A percentile compares a stretch with the other conserved stretches of the same genome.
Evolutionary conservation across 306 rosid genomes (phyloP).

Genomic region (Vachellia pachyceras): DNA sequence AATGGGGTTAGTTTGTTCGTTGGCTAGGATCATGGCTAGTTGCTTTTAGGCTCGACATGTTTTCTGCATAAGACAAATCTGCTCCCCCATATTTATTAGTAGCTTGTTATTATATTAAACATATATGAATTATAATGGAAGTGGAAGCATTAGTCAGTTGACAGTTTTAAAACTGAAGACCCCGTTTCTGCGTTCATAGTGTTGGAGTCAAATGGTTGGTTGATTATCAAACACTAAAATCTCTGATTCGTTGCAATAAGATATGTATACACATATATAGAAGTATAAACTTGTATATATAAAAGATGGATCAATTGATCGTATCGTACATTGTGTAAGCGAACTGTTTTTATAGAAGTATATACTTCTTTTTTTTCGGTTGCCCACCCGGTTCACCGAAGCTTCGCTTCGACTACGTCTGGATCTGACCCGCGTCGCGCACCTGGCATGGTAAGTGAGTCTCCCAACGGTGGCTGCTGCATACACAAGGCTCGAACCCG

Average conservation of each 20-base stretch:
- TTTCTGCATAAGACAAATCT: slow-evolving; percentile 23
- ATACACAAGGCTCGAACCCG: too few species aligned
- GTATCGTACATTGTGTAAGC: too few species aligned
- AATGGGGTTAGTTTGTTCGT: not conserved
- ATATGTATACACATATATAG: not conserved
- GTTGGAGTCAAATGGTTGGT: slow-evolving; percentile 11
- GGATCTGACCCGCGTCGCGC: too few species aligned
- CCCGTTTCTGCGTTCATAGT: not conserved
- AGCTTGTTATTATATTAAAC: not conserved
- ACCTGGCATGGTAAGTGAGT: too few species aligned
- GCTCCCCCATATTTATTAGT: not conserved
- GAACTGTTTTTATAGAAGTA: too few species aligned
- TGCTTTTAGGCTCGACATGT: slow-evolving; percentile 15
- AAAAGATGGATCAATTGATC: too few species aligned
- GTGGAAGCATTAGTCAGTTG: slow-evolving; percentile 17
- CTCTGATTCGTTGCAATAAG: not conserved
- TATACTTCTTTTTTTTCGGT: too few species aligned
- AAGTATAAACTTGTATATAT: not conserved
- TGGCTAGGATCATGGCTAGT: not conserved
- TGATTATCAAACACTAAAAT: slow-evolving; percentile 16
- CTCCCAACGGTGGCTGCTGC: too few species aligned
- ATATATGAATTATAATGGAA: not conserved
- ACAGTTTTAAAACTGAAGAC: not conserved
- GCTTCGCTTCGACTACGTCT: too few species aligned
- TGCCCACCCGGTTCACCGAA: too few species aligned